phyloP scores from a whole-genome alignment of 2,329 filamentous ascomycete species.

The Fusarium euwallaceae region DNA sequence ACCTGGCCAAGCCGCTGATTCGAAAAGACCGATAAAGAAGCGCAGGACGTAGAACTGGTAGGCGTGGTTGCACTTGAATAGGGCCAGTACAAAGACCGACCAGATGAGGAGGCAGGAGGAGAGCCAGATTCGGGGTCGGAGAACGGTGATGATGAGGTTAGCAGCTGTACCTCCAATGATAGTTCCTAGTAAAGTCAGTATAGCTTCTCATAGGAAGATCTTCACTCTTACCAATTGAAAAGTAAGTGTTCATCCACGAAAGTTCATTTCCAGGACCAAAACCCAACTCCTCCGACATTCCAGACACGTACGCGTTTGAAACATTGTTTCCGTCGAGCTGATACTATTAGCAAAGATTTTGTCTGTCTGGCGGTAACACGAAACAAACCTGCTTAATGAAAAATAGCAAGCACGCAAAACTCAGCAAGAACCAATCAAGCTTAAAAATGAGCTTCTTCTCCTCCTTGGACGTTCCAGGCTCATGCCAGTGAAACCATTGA shows the following conservation, averaged over 20 bases:
- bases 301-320: conserved; percentile 62
- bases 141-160: conserved; percentile 59
- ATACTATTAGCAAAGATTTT: conserved; percentile 4
- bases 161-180: conserved; percentile 59
- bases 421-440: conserved; percentile 62
- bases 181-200: conserved; percentile 39
- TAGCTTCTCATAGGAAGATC: fast-evolving
- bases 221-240: conserved; percentile 54
- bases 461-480: conserved; percentile 54
- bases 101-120: conserved; percentile 53
- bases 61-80: conserved; percentile 54
- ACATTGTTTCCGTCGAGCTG: conserved; percentile 60
- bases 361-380: background rate
- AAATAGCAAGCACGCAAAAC: conserved; percentile 56
- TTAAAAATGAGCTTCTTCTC: conserved; percentile 63
- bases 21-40: conserved; percentile 67
- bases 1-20: conserved; percentile 68
- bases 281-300: conserved; percentile 61
- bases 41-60: conserved; percentile 61
- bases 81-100: conserved; percentile 56
- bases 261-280: conserved; percentile 57
- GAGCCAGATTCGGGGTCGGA: conserved; percentile 59
- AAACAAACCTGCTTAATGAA: conserved; percentile 57
- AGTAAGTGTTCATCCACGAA: conserved; percentile 61
- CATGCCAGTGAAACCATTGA: conserved; percentile 58